A percentile compares a stretch with the other conserved stretches of the same genome.
Conservation (phyloP, 495 filamentous ascomycete genomes). For the Tuber melanosporum region DNA sequence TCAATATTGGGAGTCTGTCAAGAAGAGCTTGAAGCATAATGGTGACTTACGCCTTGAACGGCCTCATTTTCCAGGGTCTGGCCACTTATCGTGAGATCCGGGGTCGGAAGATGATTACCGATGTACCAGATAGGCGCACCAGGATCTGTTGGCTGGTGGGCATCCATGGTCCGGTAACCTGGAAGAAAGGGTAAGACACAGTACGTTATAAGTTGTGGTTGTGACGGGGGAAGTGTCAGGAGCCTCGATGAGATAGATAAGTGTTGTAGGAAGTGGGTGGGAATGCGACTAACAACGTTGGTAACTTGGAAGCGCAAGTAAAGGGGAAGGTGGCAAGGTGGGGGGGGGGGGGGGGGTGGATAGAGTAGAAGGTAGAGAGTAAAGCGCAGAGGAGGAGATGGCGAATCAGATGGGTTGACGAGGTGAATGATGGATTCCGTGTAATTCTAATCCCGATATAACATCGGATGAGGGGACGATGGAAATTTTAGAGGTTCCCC, state of each 20-base stretch:
- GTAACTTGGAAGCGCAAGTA: background rate
- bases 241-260: background rate
- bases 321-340: background rate
- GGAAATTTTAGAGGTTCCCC: background rate
- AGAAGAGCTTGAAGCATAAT: background rate
- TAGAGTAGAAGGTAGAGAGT: background rate
- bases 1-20: conserved; percentile 10
- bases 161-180: conserved; percentile 24
- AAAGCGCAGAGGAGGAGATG: background rate
- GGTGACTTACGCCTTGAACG: conserved; percentile 31
- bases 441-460: background rate
- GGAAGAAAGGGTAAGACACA: background rate
- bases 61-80: conserved; percentile 31
- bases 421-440: background rate
- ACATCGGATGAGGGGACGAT: background rate
- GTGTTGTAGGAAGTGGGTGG: background rate
- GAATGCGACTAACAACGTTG: background rate
- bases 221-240: background rate
- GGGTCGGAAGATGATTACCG: conserved; percentile 37
- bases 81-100: conserved; percentile 25
- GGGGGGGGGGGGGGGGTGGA: background rate
- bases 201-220: background rate
- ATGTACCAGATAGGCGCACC: conserved; percentile 37
- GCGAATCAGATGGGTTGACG: background rate
- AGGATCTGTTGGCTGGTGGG: conserved; percentile 31